A percentile compares a stretch with the other conserved stretches of the same genome.
phyloP scores from a whole-genome alignment of 1,284 basidiomycete genomes.

The Volvariella surrecta region DNA sequence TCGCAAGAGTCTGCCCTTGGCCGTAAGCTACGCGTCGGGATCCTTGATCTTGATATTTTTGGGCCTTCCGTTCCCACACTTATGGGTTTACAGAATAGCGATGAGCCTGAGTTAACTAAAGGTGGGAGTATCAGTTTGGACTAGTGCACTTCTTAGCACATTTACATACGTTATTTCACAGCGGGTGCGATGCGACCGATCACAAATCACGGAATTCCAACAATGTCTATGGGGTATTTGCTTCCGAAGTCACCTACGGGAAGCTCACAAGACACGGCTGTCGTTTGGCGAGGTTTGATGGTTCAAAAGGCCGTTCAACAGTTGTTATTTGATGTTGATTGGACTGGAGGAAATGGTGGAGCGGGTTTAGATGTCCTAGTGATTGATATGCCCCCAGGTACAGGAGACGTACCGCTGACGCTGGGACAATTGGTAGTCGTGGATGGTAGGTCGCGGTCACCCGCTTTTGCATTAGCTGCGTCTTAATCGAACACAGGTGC shows the following conservation, averaged over 20 bases:
- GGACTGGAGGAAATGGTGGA: conserved; percentile 44
- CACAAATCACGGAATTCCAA: conserved; percentile 84
- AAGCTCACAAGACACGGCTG: conserved; percentile 58
- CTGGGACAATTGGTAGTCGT: conserved; percentile 87
- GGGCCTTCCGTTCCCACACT: conserved; percentile 94
- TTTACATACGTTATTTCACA: conserved; percentile 20
- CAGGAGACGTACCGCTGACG: conserved; percentile 92
- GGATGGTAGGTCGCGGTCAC: conserved; percentile 50
- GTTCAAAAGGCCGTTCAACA: conserved; percentile 99
- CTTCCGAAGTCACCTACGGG: conserved; percentile 42
- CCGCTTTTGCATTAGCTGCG: background rate
- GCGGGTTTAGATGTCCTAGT: conserved; percentile 77
- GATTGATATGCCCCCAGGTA: conserved; percentile 96
- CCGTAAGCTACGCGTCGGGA: conserved; percentile 54
- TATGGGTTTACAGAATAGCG: conserved; percentile 80
- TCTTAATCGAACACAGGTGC: conserved; percentile 44
- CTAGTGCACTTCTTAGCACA: conserved; percentile 14
- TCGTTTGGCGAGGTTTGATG: conserved; percentile 98
- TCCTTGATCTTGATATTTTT: conserved; percentile 94
- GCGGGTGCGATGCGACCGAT: conserved; percentile 79
- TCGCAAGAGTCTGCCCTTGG: conserved; percentile 20
- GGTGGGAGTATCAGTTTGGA: no score
- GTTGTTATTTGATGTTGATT: conserved; percentile 94
- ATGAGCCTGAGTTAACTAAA: conserved; percentile 74
- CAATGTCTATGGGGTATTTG: conserved; percentile 96